A percentile compares a stretch with the other conserved stretches of the same genome.
phyloP scores from a whole-genome alignment of 306 rosid species.

The Prunus mira region DNA sequence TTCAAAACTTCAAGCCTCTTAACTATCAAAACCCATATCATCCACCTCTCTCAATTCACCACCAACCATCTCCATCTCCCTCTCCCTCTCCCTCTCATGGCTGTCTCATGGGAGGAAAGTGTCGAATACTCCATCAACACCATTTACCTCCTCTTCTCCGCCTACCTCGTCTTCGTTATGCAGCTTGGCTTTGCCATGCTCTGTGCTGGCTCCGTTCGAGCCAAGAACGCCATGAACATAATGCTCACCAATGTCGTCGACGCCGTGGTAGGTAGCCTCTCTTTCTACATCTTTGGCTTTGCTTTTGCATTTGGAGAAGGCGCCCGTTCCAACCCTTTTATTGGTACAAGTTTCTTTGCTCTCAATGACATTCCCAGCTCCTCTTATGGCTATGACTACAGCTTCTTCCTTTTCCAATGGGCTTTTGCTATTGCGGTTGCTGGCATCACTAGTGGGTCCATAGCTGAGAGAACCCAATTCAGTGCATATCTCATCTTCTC shows the following conservation, averaged over 20 bases:
- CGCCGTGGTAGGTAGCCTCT: conserved; percentile 75
- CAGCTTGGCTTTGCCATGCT: conserved; percentile 86
- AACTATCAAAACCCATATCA: background rate
- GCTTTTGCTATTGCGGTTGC: conserved; percentile 79
- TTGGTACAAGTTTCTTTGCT: conserved; percentile 60
- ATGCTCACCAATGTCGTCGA: conserved; percentile 82
- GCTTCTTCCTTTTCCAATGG: conserved; percentile 80
- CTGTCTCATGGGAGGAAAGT: conserved; percentile 60
- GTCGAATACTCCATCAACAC: conserved; percentile 64
- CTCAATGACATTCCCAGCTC: conserved; percentile 32
- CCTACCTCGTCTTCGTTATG: conserved; percentile 76
- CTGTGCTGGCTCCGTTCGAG: conserved; percentile 80
- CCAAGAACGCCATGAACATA: conserved; percentile 77
- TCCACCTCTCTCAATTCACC: background rate
- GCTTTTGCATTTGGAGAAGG: conserved; percentile 67
- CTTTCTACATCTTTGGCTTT: conserved; percentile 77
- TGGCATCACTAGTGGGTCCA: conserved; percentile 73
- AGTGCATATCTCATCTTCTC: conserved; percentile 60
- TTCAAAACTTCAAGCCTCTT: conserved; percentile 1
- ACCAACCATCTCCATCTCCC: conserved; percentile 5
- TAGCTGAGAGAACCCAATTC: conserved; percentile 75
- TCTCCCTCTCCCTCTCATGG: conserved; percentile 33
- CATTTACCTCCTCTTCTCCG: conserved; percentile 71
- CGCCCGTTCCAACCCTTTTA: conserved; percentile 56
- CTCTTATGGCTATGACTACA: conserved; percentile 41